These are phyloP conservation scores for Myriosclerotinia duriaeana DNA, from an alignment of 2,329 filamentous ascomycete genomes.

Conservation along the genomic window DNA sequence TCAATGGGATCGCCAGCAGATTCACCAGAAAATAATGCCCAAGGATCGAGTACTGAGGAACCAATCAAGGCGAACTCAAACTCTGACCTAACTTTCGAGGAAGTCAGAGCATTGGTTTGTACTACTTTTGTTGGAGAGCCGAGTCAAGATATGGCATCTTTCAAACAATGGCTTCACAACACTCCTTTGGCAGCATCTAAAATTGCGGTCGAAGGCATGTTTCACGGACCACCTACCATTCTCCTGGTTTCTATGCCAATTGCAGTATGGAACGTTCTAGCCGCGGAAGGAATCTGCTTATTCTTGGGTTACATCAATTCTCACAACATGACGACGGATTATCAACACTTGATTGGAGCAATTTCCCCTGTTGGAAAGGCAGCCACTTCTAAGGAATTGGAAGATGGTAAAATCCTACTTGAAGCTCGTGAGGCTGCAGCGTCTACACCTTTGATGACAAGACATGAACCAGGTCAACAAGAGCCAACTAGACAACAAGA, in stretches of 20 bases:
- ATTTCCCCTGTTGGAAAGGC: conserved; percentile 43
- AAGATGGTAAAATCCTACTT: conserved; percentile 57
- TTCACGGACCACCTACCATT: conserved; percentile 65
- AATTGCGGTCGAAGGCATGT: conserved; percentile 66
- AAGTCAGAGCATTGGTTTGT: conserved; percentile 62
- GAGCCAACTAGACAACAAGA: conserved; percentile 21
- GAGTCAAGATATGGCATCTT: conserved; percentile 64
- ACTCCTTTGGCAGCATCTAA: conserved; percentile 56
- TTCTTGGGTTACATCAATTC: conserved; percentile 65
- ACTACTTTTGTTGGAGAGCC: conserved; percentile 66
- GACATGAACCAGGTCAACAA: conserved; percentile 44
- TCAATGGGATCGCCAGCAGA: conserved; percentile 35
- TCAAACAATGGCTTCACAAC: conserved; percentile 65
- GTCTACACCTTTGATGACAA: conserved; percentile 42
- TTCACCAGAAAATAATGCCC: conserved; percentile 35
- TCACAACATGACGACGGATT: conserved; percentile 65
- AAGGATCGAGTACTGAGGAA: conserved; percentile 29
- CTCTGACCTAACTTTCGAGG: conserved; percentile 59
- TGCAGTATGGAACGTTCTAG: conserved; percentile 62
- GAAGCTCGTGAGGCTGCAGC: conserved; percentile 43
- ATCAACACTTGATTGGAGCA: conserved; percentile 56
- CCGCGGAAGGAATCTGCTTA: conserved; percentile 66
- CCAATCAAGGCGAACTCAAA: conserved; percentile 36
- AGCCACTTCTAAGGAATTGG: conserved; percentile 53
- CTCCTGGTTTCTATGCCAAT: conserved; percentile 65